Base-by-base conservation (phyloP, 2,329 filamentous ascomycete species). In the Botryotinia convoluta region DNA sequence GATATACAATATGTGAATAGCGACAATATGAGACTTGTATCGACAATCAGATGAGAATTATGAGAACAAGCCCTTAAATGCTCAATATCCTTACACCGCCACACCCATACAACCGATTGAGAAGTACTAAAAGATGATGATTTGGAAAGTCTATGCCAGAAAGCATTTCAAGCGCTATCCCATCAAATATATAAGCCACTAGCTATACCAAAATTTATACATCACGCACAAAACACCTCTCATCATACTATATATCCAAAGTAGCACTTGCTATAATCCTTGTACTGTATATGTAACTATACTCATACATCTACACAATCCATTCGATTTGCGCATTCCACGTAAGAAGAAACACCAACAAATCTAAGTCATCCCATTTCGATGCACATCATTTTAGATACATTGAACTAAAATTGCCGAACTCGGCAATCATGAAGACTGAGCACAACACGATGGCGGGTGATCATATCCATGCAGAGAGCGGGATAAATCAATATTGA, bases 401-500 rank as follows among this genome's bases (percentile, higher is more conserved):
- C n/a, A 29, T 57, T 0, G 14, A 29, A 57, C 20, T 63, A 37
- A 14, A 37, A 12, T 63, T 22, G 6, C 59, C 69, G 39, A n/a
- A 54, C 32, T 63, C 26, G 69, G 59, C 44, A 45, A 37, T 48
- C 26, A 42, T 29, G 29, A 71, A 44, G 61, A 51, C 39, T 51
- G 29, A 39, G n/a, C 59, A 63, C 12, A 29, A 32, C 32, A 42
- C 35, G 37, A 39, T 48, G 57, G 59, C 59, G 59, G 69, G 44
- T 71, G 59, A 64, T 64, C 69, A 71, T 18, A 26, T 32, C 42
- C n/a, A 54, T 64, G 69, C 59, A 42, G 44, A 10, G 63, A 54
- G 32, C 44, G 20, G 29, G 35, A 51, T 4, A 18, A 54, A 63
- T 12, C 35, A 51, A 71, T 20, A 32, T 37, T 57, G n/a, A 29